Evolutionary conservation across 495 filamentous ascomycete genomes (phyloP).

Genomic region (Hamigera avellanea): DNA sequence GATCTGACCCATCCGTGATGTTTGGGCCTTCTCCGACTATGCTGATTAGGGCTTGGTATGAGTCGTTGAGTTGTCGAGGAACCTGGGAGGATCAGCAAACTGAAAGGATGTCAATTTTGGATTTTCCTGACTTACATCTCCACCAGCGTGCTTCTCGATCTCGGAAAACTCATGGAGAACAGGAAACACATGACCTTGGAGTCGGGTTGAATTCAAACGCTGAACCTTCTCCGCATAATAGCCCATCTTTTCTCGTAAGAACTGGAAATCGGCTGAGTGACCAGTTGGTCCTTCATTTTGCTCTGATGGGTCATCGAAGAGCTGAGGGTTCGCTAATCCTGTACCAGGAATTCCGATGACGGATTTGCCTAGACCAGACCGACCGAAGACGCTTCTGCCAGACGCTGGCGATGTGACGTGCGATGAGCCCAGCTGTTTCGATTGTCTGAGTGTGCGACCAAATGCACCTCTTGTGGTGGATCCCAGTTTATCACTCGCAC

Average conservation of each 20-base stretch:
- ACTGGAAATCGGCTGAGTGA: conserved; percentile 52
- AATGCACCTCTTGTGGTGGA: conserved; percentile 38
- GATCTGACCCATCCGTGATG: conserved; percentile 37
- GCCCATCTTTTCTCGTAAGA: conserved; percentile 67
- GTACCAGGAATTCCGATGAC: conserved; percentile 68
- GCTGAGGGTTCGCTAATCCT: conserved; percentile 38
- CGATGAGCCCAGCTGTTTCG: conserved; percentile 19
- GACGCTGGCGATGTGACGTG: conserved; percentile 24
- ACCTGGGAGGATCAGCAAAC: conserved; percentile 26
- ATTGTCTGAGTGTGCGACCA: conserved; percentile 42
- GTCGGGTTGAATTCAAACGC: conserved; percentile 57
- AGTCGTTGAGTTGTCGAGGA: conserved; percentile 57
- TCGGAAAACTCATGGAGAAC: conserved; percentile 60
- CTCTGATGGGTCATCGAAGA: conserved; percentile 59
- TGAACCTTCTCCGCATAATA: conserved; percentile 66
- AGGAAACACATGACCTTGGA: conserved; percentile 52
- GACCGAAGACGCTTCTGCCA: conserved; percentile 57
- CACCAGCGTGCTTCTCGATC: conserved; percentile 55
- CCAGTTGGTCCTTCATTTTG: conserved; percentile 28
- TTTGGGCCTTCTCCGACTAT: conserved; percentile 58
- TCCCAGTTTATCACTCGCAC: conserved; percentile 27
- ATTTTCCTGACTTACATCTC: conserved; percentile 37
- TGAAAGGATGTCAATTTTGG: neutral
- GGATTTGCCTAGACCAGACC: conserved; percentile 61
- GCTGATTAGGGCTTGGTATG: conserved; percentile 65